These are phyloP conservation scores for Ascochyta rabiei DNA, from an alignment of 2,329 filamentous ascomycete genomes.

Conservation along the genomic window DNA sequence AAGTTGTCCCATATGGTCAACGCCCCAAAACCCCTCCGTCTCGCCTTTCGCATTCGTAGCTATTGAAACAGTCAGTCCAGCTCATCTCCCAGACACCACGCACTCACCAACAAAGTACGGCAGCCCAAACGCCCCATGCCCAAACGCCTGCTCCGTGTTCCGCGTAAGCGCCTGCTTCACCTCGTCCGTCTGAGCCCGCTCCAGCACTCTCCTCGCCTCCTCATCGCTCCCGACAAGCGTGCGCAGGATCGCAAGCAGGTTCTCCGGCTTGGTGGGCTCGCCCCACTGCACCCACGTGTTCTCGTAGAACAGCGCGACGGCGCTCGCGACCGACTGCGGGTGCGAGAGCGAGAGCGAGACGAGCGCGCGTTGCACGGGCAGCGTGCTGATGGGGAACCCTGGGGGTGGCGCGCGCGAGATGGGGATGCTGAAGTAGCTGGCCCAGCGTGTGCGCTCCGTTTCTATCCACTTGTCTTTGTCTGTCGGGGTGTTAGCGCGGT, in stretches of 20 bases:
- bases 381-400: constrained; percentile 61
- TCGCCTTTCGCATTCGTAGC: constrained; percentile 61
- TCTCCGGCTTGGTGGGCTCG: constrained; percentile 54
- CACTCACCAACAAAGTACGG: constrained; percentile 60
- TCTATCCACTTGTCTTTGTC: constrained; percentile 66
- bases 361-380: constrained; percentile 60
- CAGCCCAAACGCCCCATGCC: constrained; percentile 64
- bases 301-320: constrained; percentile 56
- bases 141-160: constrained; percentile 60
- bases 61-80: constrained; percentile 17
- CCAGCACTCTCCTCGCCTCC: constrained; percentile 50
- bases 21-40: constrained; percentile 64
- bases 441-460: constrained; percentile 61
- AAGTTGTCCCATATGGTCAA: constrained; percentile 65
- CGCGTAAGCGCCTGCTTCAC: constrained; percentile 55
- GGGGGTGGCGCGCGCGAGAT: constrained; percentile 53
- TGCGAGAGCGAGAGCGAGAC: constrained; percentile 53
- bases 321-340: constrained; percentile 50
- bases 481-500: constrained; percentile 41
- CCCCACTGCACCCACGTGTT: constrained; percentile 60
- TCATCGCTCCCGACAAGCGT: constrained; percentile 55
- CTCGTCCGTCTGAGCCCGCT: constrained; percentile 47
- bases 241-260: constrained; percentile 53
- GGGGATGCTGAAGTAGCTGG: constrained; percentile 60
- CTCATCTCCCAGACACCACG: background rate